A percentile compares a stretch with the other conserved stretches of the same genome.
Conservation (phyloP, 495 filamentous ascomycete species). For the Penicillium herquei region DNA sequence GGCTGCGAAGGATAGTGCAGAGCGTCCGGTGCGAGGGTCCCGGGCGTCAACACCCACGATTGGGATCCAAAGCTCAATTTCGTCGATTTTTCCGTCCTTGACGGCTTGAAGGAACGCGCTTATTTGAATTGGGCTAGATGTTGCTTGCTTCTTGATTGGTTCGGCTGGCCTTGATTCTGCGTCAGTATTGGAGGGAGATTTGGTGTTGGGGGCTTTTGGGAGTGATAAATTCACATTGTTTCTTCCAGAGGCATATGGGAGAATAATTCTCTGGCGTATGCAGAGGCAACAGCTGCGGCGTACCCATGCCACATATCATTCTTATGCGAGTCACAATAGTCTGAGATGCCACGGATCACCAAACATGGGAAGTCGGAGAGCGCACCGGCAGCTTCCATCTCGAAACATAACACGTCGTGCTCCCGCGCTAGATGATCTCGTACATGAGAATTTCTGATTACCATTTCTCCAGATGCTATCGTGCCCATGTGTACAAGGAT, state of each 20-base stretch:
- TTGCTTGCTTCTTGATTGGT: too few relatives aligned
- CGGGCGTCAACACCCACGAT: too few relatives aligned
- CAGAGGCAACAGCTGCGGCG: neutral
- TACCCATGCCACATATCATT: neutral
- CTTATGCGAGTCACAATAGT: slow-evolving; percentile 1
- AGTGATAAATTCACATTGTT: neutral
- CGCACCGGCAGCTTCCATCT: slow-evolving; percentile 1
- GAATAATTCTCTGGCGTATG: neutral
- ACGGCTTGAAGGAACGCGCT: too few relatives aligned
- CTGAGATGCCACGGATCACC: neutral
- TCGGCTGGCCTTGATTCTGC: too few relatives aligned
- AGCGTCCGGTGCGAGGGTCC: too few relatives aligned
- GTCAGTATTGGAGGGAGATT: too few relatives aligned
- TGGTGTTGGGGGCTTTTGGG: too few relatives aligned
- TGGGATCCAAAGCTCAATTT: too few relatives aligned
- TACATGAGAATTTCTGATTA: slow-evolving; percentile 26
- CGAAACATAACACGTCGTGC: slow-evolving; percentile 20
- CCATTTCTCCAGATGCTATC: slow-evolving; percentile 35
- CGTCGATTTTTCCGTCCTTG: too few relatives aligned
- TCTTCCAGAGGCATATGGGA: neutral
- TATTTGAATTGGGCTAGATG: too few relatives aligned
- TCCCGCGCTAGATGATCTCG: slow-evolving; percentile 18
- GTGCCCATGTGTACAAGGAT: slow-evolving; percentile 33
- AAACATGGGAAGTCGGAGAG: neutral
- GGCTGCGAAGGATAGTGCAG: too few relatives aligned